Base-by-base conservation (phyloP, 106 monocot species). In the Dendrobium nobile region DNA sequence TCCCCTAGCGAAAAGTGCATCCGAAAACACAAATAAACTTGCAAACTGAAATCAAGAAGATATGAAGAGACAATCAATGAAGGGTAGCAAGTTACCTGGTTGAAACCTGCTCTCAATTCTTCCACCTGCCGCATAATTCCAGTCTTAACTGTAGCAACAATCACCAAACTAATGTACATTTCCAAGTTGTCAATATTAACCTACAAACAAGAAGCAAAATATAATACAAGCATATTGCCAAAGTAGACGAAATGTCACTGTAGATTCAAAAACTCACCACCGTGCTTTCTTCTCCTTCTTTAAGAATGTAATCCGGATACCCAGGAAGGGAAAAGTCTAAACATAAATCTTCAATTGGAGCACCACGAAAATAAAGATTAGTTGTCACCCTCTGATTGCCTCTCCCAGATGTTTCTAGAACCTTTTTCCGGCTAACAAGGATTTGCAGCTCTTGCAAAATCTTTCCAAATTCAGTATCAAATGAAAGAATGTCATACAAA, bases 311-410 rank as follows among this genome's bases (percentile, higher is more conserved):
- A 82, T 91, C 91, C 42, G 95, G 95, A 84, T 95, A 92, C 11
- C 99, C 99, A 85, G 99, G 99, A 87, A 99, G 93, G 42, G 93
- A 87, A 56, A 99, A 99, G 86, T 93, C 90, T 7, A 99, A 80
- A 84, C 85, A 93, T 1, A 99, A 47, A 78, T 95, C 91, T 77
- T 95, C 95, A 82, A 99, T 84, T 24, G 83, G 85, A 76, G 83
- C 83, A 79, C 91, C 99, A 80, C 90, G 95, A 45, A 99, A 91
- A 42, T 79, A 73, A 58, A 99, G 85, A 75, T 89, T 87, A 67
- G 82, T 41, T 79, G 86, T 79, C 68, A 70, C 51, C 48, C 85
- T 85, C 75, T 84, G 77, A 77, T 79, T 85, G 20, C 83, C 79
- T 59, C 82, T 79, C 80, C 77, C 31, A 47, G 47, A 73, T 24